phyloP scores from a whole-genome alignment of 1,139 yeast genomes.

The Scheffersomyces stambukii region DNA sequence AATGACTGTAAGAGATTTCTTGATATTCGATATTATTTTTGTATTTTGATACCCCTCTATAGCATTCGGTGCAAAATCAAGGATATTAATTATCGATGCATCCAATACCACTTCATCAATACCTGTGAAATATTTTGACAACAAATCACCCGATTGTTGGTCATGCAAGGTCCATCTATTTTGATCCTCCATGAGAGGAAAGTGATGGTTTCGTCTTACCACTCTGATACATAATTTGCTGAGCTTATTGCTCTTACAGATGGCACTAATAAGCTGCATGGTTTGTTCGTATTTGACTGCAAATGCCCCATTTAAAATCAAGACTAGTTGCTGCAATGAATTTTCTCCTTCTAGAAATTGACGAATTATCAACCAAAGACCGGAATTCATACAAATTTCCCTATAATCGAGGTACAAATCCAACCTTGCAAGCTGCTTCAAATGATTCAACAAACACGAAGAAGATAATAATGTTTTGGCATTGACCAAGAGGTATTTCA shows the following conservation, averaged over 20 bases:
- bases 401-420: constrained; percentile 24
- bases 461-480: constrained; percentile 14
- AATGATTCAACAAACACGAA: constrained; percentile 2
- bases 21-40: too few species aligned
- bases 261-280: constrained; percentile 11
- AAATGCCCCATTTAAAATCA: constrained; percentile 8
- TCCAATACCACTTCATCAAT: constrained; percentile 12
- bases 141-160: constrained; percentile 7
- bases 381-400: constrained; percentile 10
- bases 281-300: constrained; percentile 11
- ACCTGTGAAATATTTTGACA: constrained; percentile 6
- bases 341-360: constrained; percentile 1
- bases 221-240: constrained; percentile 9
- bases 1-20: too few species aligned
- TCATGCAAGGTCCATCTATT: constrained; percentile 9
- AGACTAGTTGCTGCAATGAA: constrained; percentile 5
- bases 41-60: too few species aligned
- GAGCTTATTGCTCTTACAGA: constrained; percentile 8
- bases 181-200: too few species aligned
- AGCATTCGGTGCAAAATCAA: constrained; percentile 7
- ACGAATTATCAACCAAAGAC: constrained; percentile 3
- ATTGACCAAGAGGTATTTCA: constrained; percentile 17
- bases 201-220: constrained; percentile 9
- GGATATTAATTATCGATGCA: constrained; percentile 9
- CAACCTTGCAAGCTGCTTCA: constrained; percentile 15